A percentile compares a stretch with the other conserved stretches of the same genome.
These are phyloP conservation scores for Fragosphaeria purpurea DNA, from an alignment of 2,329 filamentous ascomycete genomes.

Conservation along the genomic window DNA sequence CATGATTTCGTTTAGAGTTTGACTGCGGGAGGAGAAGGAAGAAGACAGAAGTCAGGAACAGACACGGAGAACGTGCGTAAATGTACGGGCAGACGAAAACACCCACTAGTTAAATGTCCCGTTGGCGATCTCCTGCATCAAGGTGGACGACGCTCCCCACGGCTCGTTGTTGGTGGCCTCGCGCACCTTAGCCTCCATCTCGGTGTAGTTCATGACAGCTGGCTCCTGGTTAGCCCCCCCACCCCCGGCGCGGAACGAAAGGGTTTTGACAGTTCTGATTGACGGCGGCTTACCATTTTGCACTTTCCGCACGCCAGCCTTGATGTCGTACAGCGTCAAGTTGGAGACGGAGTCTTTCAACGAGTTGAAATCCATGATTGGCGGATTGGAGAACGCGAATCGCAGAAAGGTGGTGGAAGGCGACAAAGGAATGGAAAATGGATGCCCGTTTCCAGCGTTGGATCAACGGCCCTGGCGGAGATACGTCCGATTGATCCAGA, in stretches of 20 bases:
- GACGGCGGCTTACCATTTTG: slow-evolving; percentile 67
- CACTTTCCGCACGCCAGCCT: slow-evolving; percentile 87
- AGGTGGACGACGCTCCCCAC: slow-evolving; percentile 74
- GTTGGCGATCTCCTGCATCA: slow-evolving; percentile 98
- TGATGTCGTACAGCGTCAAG: slow-evolving; percentile 88
- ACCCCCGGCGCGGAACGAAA: not conserved
- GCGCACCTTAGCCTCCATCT: slow-evolving; percentile 59
- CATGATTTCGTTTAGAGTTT: slow-evolving; percentile 98
- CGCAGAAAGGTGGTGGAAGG: not conserved
- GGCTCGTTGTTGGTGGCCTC: slow-evolving; percentile 99
- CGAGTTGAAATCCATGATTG: slow-evolving; percentile 72
- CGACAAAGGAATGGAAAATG: not conserved
- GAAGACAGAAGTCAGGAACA: not conserved
- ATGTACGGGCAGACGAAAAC: not conserved
- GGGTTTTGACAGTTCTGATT: not conserved
- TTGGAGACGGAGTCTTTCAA: slow-evolving; percentile 83
- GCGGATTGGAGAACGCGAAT: not conserved
- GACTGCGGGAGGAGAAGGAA: slow-evolving; percentile 39
- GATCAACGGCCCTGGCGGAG: too few species aligned
- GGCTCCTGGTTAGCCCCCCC: slow-evolving; percentile 1
- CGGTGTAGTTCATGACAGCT: slow-evolving; percentile 98
- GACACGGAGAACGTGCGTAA: not conserved
- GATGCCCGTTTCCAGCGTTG: too few species aligned
- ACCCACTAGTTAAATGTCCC: slow-evolving; percentile 96
- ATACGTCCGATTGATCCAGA: too few species aligned